Conservation (phyloP, 179 eudicot genomes). For the Beta corolliflora region DNA sequence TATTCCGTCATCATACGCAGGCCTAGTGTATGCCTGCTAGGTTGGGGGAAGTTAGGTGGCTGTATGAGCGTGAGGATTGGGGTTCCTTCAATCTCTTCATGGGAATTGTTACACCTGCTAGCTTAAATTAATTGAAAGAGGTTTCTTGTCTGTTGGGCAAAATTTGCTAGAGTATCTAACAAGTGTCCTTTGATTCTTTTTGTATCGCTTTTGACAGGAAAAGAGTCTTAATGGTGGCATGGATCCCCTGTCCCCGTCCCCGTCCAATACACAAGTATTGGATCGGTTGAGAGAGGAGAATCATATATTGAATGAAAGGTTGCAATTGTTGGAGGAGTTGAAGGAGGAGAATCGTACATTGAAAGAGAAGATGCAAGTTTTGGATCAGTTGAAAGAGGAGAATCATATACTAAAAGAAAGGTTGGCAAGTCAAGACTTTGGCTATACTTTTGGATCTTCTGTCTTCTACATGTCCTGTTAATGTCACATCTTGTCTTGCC, state of each 20-base stretch:
- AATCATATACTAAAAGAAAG: conserved; percentile 61
- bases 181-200: conserved; percentile 3
- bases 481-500: background rate
- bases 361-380: conserved; percentile 21
- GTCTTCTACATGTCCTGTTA: background rate
- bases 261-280: conserved; percentile 27
- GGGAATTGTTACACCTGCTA: background rate
- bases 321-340: background rate
- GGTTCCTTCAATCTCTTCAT: background rate
- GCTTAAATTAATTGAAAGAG: background rate
- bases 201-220: conserved; percentile 46
- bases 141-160: background rate
- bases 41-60: background rate
- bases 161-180: background rate
- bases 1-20: background rate
- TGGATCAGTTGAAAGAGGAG: conserved; percentile 64
- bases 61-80: background rate
- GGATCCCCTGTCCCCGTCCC: conserved; percentile 28
- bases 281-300: conserved; percentile 65
- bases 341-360: conserved; percentile 13
- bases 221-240: conserved; percentile 27
- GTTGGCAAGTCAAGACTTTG: conserved; percentile 30
- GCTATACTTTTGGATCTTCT: background rate
- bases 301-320: conserved; percentile 55
- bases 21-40: background rate